Evolutionary conservation across 345 rosid genomes (phyloP).

Genomic region (Syzygium aromaticum): DNA sequence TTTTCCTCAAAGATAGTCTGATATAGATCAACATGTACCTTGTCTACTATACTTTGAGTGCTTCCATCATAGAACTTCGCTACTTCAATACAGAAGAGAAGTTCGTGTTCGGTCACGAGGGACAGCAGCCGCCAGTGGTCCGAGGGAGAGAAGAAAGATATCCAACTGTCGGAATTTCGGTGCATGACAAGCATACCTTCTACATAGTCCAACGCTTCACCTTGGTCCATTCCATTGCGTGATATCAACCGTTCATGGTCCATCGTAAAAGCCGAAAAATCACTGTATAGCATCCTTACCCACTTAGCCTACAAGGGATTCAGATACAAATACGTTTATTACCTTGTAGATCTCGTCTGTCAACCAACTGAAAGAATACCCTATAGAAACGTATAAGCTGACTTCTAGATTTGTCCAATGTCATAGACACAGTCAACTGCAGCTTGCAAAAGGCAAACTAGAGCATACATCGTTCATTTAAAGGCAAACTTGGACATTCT

Average conservation of each 20-base stretch:
- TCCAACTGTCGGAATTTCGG: not conserved
- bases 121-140: not conserved
- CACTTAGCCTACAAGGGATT: constrained; percentile 5
- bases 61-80: constrained; percentile 4
- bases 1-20: not conserved
- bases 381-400: not conserved
- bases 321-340: not conserved
- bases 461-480: not conserved
- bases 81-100: constrained; percentile 9
- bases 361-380: not conserved
- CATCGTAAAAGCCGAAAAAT: not conserved
- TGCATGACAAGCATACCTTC: constrained; percentile 6
- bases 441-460: not conserved
- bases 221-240: not conserved
- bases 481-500: too few relatives aligned
- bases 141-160: not conserved
- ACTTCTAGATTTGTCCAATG: not conserved
- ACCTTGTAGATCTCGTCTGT: not conserved
- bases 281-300: constrained; percentile 3
- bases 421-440: not conserved
- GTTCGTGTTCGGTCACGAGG: not conserved
- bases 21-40: not conserved
- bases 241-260: constrained; percentile 12
- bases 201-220: not conserved
- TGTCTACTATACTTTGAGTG: not conserved